Evolutionary conservation across 345 rosid species (phyloP), one percentile per base, ranked within the genome.

Genomic region (Raphanus raphanistrum): DNA sequence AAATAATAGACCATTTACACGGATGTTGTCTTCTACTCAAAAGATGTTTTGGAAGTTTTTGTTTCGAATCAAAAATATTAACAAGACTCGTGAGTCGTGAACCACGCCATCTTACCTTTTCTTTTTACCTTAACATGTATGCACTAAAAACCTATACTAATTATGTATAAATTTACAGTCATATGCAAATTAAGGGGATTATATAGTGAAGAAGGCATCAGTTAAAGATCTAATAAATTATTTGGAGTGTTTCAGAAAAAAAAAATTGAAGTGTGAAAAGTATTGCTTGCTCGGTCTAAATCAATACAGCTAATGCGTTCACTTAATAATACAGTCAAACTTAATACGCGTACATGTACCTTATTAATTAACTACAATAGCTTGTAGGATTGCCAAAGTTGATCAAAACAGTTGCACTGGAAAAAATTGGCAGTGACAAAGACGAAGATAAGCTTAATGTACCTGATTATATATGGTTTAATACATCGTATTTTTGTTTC

Each of bases 291-390:
- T 68, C 50, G 54, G 68, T 68, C 79, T 29, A 43, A 59, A 67
- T 59, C 68, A 76, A 31, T 66, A 75, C 66, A 62, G 66, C 66
- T 70, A 75, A 67, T 17, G 48, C 79, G 59, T 67, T 67, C 67
- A 29, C 68, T 68, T 33, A 62, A 45, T 60, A 17, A 57, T 11
- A 28, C 31, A 68, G 63, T n/a, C 61, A 68, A 31, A 76, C 29
- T 68, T 17, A 69, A 62, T 61, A 76, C 74, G 29, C 43, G 45
- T 27, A 35, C 63, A 13, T 61, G 21, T 31, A 70, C 75, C 31
- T 33, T 69, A 35, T 62, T 21, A 50, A 62, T 50, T 31, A 63
- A 52, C 15, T 52, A 28, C 33, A 43, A 16, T 63, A 70, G 66
- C 45, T 9, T 38, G 2, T 64, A 70, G 64, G 55, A 70, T 29